Evolutionary conservation across 2,329 filamentous ascomycete genomes (phyloP), one percentile per base, ranked within the genome.

Genomic region (Akanthomyces uredinophilus): DNA sequence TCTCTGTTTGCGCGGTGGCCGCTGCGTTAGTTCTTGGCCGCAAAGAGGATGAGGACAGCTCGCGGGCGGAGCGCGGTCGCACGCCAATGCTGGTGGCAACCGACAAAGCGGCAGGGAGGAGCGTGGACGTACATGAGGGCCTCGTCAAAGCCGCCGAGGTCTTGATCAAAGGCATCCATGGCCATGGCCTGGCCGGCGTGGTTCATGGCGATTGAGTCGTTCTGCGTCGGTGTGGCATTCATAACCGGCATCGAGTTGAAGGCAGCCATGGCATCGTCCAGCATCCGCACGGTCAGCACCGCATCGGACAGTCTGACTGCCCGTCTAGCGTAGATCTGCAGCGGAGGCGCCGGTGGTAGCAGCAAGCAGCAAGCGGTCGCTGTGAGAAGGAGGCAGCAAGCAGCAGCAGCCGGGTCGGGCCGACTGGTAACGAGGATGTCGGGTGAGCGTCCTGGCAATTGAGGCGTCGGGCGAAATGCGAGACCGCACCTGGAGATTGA

Each of bases 171-270:
- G 18, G 75, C 74, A 27, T 82, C 81, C 67, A 85, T 81, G 22
- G 71, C 71, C 67, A 83, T 72, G 49, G 70, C 61, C 63, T 75
- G 72, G 56, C 73, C 74, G 49, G 68, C 69, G 65, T 74, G 72
- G 65, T 77, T 79, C 72, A 84, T 72, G 65, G 72, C 73, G 73
- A 84, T 78, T 66, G 73, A 70, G 66, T 83, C 79, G 70, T 72
- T 75, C 65, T 75, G 71, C 56, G 77, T 74, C 68, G 77, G 71
- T 71, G 75, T 73, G 65, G 78, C 74, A 67, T 77, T 73, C 70
- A 82, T 77, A 69, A 75, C 77, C 75, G 80, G 75, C 77, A 85
- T 81, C 71, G 81, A 77, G 73, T 83, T 84, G 77, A 79, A 86
- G 69, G 78, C 77, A 67, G 82, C 81, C 83, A 86, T 86, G 70